Evolutionary conservation across 768 basidiomycete species (phyloP).

Genomic region (Amanita pseudoporphyria): DNA sequence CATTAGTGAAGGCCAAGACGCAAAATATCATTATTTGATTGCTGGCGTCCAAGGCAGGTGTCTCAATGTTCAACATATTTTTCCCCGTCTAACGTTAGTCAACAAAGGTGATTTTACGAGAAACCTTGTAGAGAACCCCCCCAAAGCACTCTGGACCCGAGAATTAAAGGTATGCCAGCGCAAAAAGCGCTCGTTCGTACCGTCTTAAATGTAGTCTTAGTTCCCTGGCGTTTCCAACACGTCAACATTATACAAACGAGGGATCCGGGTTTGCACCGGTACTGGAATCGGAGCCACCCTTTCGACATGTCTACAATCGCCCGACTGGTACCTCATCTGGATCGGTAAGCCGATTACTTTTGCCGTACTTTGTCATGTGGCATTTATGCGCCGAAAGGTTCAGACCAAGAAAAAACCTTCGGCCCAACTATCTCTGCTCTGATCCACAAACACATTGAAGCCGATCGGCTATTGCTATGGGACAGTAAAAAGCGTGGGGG

Average conservation of each 20-base stretch:
- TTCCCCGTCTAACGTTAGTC: slow-evolving; percentile 1
- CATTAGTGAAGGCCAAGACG: slow-evolving; percentile 56
- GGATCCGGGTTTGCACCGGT: slow-evolving; percentile 75
- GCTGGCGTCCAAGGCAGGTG: slow-evolving; percentile 58
- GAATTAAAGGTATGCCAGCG: slow-evolving; percentile 52
- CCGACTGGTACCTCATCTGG: slow-evolving; percentile 75
- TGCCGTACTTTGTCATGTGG: background rate
- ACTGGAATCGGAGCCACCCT: slow-evolving; percentile 75
- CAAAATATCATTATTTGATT: slow-evolving; percentile 74
- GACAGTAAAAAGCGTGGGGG: slow-evolving; percentile 67
- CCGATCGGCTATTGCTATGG: slow-evolving; percentile 68
- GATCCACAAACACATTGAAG: slow-evolving; percentile 60
- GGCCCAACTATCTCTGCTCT: slow-evolving; percentile 58
- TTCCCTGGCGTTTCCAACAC: slow-evolving; percentile 76
- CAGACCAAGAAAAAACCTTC: slow-evolving; percentile 77
- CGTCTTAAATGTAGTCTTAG: slow-evolving; percentile 21
- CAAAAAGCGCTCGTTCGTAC: background rate
- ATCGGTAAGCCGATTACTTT: slow-evolving; percentile 34
- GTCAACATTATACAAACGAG: slow-evolving; percentile 65
- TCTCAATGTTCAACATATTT: background rate
- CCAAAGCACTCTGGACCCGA: slow-evolving; percentile 67
- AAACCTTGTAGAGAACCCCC: slow-evolving; percentile 59
- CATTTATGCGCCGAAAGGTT: slow-evolving; percentile 31
- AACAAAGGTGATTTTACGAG: slow-evolving; percentile 61
- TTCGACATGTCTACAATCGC: slow-evolving; percentile 69